Percentiles rank a stretch among this genome's conserved stretches.
phyloP scores from a whole-genome alignment of 106 monocot species.

The Posidonia australis region DNA sequence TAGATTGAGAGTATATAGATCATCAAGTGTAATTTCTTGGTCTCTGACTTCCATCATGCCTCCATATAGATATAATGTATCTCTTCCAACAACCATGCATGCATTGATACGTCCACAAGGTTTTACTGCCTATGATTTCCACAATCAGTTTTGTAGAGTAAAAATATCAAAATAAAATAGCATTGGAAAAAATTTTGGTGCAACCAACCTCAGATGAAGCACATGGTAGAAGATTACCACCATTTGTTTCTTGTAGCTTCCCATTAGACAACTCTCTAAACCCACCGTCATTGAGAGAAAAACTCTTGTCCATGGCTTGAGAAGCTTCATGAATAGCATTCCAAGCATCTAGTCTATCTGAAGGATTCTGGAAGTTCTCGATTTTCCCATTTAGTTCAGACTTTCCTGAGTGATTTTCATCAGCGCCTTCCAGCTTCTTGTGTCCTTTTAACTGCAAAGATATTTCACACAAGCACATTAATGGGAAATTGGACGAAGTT shows the following conservation, averaged over 20 bases:
- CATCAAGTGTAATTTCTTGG: conserved; percentile 97
- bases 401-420: conserved; percentile 33
- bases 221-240: conserved; percentile 18
- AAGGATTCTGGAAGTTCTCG: conserved; percentile 36
- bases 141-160: conserved; percentile 1
- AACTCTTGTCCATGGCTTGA: conserved; percentile 30
- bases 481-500: neutral
- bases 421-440: conserved; percentile 32
- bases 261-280: conserved; percentile 17
- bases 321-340: conserved; percentile 28
- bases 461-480: neutral
- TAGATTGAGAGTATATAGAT: conserved; percentile 90
- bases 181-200: neutral
- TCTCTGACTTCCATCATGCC: conserved; percentile 96
- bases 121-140: conserved; percentile 44
- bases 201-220: conserved; percentile 39
- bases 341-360: conserved; percentile 11
- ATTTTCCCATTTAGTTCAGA: conserved; percentile 30
- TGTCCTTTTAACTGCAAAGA: conserved; percentile 44
- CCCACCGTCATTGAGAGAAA: conserved; percentile 25
- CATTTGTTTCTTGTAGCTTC: conserved; percentile 23
- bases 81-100: conserved; percentile 72
- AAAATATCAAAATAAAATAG: neutral
- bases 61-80: conserved; percentile 83
- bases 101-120: conserved; percentile 96